Percentiles rank a stretch among this genome's conserved stretches.
Conservation (phyloP, 352 stramenopile species). For the Phytophthora nicotianae region DNA sequence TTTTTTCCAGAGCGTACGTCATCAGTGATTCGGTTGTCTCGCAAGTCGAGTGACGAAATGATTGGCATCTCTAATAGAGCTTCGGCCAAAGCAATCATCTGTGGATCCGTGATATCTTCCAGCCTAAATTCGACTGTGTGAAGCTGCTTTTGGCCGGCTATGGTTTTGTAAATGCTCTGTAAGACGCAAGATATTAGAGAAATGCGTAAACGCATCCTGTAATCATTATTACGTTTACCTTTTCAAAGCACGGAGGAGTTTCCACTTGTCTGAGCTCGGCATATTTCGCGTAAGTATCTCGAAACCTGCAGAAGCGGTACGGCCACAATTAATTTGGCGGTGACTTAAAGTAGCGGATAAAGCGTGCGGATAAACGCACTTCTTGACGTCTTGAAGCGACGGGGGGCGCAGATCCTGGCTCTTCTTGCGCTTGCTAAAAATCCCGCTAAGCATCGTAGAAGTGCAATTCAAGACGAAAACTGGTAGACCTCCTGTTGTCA, state of each 20-base stretch:
- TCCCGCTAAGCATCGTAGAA: conserved; percentile 59
- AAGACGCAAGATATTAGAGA: background rate
- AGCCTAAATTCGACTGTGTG: conserved; percentile 75
- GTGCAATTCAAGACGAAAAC: conserved; percentile 6
- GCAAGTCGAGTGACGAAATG: conserved; percentile 73
- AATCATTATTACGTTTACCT: conserved; percentile 30
- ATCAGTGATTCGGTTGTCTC: conserved; percentile 83
- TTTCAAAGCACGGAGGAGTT: conserved; percentile 72
- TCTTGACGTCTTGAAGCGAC: conserved; percentile 80
- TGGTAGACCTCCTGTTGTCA: background rate
- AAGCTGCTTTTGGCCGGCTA: conserved; percentile 82
- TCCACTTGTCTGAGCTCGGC: conserved; percentile 64
- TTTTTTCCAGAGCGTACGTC: conserved; percentile 45
- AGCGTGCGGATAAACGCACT: conserved; percentile 28
- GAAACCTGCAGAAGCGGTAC: conserved; percentile 46
- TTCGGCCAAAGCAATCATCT: conserved; percentile 80
- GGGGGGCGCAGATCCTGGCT: conserved; percentile 73
- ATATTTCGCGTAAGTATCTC: conserved; percentile 69
- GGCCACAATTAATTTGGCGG: conserved; percentile 2
- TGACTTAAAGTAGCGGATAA: background rate
- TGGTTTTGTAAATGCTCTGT: conserved; percentile 88
- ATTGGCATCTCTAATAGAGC: conserved; percentile 79
- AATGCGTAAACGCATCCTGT: background rate
- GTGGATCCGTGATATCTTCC: conserved; percentile 80
- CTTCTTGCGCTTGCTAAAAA: conserved; percentile 87